These are phyloP conservation scores for Fragaria iinumae DNA, from an alignment of 306 rosid species.

Conservation along the genomic window DNA sequence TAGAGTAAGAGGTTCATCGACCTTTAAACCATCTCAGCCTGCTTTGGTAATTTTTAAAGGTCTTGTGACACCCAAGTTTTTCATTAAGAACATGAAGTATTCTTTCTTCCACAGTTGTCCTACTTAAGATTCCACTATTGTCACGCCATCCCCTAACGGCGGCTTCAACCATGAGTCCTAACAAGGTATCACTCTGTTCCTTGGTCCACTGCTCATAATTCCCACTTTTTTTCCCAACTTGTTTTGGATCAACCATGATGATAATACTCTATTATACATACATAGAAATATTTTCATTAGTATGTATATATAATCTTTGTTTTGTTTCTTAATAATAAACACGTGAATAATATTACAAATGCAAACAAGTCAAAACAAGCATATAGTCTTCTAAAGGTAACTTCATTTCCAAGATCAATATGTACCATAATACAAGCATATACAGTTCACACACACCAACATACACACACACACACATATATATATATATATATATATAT, in stretches of 20 bases:
- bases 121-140: not conserved
- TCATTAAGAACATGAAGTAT: not conserved
- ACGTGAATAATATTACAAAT: no score
- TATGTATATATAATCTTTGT: no score
- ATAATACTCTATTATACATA: not conserved
- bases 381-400: no score
- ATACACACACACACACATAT: no score
- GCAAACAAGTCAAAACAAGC: no score
- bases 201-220: not conserved
- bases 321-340: no score
- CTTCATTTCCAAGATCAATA: no score
- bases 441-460: no score
- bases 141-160: not conserved
- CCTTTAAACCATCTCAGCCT: not conserved
- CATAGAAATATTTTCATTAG: no score
- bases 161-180: not conserved
- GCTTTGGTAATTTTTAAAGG: not conserved
- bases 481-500: no score
- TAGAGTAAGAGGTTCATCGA: not conserved
- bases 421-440: no score
- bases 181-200: not conserved
- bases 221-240: not conserved
- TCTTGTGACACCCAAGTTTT: not conserved
- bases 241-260: not conserved
- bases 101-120: not conserved